These are phyloP conservation scores for Diaporthe sp. DNA, from an alignment of 2,329 filamentous ascomycete genomes.

Conservation along the genomic window DNA sequence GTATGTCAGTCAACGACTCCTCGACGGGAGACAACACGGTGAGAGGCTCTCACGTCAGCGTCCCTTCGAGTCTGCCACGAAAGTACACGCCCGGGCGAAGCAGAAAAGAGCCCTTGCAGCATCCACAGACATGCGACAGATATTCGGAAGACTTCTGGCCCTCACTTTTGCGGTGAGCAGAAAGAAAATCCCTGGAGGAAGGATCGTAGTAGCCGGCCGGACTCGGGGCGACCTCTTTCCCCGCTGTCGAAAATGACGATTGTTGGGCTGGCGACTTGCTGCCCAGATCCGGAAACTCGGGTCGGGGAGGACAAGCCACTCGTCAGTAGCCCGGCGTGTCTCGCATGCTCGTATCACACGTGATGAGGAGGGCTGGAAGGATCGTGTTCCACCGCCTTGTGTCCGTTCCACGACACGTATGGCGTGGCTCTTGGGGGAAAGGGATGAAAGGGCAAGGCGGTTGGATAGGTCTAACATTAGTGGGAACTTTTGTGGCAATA, in stretches of 20 bases:
- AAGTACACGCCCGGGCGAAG: background rate
- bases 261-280: background rate
- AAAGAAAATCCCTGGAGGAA: background rate
- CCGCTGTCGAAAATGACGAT: constrained; percentile 3
- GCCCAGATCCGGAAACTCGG: constrained; percentile 9
- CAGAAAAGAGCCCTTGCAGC: background rate
- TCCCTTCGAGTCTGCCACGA: background rate
- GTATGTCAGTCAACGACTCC: background rate
- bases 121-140: no score
- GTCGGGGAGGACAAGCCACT: background rate
- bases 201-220: background rate
- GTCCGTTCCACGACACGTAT: constrained; percentile 15
- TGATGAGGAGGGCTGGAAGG: constrained; percentile 11
- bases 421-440: background rate
- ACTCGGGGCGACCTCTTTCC: constrained; percentile 8
- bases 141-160: background rate
- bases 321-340: background rate
- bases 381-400: constrained; percentile 16
- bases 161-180: background rate
- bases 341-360: constrained; percentile 22
- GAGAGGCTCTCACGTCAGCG: background rate
- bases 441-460: background rate
- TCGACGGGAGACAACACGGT: no score
- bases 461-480: background rate
- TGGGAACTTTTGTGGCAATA: background rate